Conservation (phyloP, 2,329 filamentous ascomycete species). For the Cladosporium sp. region DNA sequence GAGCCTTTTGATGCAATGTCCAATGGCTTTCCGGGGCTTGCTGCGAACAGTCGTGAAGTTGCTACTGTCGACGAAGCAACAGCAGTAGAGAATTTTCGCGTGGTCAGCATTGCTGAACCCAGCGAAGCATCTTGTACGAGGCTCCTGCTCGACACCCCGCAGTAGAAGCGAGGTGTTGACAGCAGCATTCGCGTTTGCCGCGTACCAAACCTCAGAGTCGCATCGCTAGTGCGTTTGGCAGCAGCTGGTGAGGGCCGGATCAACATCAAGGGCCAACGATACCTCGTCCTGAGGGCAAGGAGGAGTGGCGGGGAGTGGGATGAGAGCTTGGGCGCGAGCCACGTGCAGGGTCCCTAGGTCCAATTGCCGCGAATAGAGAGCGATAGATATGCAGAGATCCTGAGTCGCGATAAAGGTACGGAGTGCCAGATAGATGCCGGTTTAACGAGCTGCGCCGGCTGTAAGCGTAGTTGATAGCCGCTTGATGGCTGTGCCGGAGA, state of each 20-base stretch:
- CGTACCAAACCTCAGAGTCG: background rate
- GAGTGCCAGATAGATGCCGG: background rate
- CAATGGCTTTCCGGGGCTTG: background rate
- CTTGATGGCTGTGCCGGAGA: background rate
- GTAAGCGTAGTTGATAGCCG: conserved; percentile 7
- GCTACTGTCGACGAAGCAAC: background rate
- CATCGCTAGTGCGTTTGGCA: conserved; percentile 11
- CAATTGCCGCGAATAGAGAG: background rate
- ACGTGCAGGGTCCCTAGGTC: background rate
- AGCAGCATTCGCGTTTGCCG: conserved; percentile 10
- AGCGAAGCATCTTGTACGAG: conserved; percentile 1
- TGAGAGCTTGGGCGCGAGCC: background rate
- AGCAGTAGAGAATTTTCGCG: background rate
- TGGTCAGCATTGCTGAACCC: background rate
- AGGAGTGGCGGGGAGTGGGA: conserved; percentile 2
- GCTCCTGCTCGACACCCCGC: conserved; percentile 6
- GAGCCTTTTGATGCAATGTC: background rate
- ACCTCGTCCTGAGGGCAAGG: background rate
- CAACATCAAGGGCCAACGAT: conserved; percentile 1
- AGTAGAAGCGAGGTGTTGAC: conserved; percentile 9
- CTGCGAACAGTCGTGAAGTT: background rate
- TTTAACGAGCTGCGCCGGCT: conserved; percentile 5
- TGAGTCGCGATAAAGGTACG: background rate
- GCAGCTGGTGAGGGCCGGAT: background rate
- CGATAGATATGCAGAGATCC: background rate